Conservation (phyloP, 202 grass and related monocot species). For the Elaeis oleifera region DNA sequence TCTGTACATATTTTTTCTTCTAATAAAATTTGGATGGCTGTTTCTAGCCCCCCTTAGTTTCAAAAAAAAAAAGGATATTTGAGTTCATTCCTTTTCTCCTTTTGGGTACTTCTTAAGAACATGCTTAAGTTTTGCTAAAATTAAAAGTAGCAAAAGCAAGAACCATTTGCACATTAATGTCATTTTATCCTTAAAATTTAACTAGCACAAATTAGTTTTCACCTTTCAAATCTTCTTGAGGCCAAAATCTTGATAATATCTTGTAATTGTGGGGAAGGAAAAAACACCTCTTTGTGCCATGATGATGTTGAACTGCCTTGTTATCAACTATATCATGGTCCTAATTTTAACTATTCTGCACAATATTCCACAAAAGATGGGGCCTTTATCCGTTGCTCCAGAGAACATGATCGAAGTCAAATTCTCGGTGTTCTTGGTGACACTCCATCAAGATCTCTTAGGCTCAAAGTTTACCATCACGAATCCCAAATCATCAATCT, state of each 20-base stretch:
- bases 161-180: too few relatives aligned
- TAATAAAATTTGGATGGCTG: too few relatives aligned
- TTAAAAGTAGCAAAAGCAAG: too few relatives aligned
- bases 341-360: background rate
- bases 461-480: slow-evolving; percentile 34
- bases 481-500: slow-evolving; percentile 28
- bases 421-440: slow-evolving; percentile 50
- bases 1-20: too few relatives aligned
- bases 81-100: background rate
- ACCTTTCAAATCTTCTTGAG: too few relatives aligned
- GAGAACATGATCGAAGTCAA: slow-evolving; percentile 30
- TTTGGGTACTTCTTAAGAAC: too few relatives aligned
- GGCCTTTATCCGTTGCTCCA: slow-evolving; percentile 39
- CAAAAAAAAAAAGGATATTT: background rate
- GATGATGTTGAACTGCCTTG: background rate
- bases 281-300: too few relatives aligned
- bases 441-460: slow-evolving; percentile 40
- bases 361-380: slow-evolving; percentile 24
- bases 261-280: too few relatives aligned
- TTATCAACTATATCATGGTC: background rate
- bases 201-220: too few relatives aligned
- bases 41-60: too few relatives aligned
- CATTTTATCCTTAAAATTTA: too few relatives aligned
- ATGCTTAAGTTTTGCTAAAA: background rate
- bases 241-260: too few relatives aligned